Evolutionary conservation across 306 rosid genomes (phyloP).

Genomic region (Vachellia pachyceras): DNA sequence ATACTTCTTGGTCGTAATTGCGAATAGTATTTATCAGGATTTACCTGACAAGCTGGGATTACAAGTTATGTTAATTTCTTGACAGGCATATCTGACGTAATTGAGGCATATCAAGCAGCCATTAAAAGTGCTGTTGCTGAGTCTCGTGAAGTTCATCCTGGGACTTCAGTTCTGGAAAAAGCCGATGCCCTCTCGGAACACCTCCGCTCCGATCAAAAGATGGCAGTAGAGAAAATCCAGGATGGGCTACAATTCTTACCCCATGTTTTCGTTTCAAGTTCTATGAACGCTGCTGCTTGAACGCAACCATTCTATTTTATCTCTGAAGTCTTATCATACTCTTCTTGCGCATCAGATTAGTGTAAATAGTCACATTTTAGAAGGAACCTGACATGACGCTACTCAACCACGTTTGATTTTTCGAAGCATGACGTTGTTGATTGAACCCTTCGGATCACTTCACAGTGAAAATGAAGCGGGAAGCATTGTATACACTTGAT

Average conservation of each 20-base stretch:
- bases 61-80: constrained; percentile 1
- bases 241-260: constrained; percentile 83
- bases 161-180: constrained; percentile 67
- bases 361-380: constrained; percentile 15
- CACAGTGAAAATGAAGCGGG: background rate
- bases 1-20: background rate
- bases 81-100: constrained; percentile 84
- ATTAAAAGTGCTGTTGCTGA: constrained; percentile 66
- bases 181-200: constrained; percentile 65
- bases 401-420: background rate
- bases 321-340: background rate
- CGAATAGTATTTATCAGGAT: background rate
- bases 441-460: background rate
- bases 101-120: constrained; percentile 84
- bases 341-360: background rate
- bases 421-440: background rate
- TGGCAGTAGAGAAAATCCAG: constrained; percentile 80
- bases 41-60: background rate
- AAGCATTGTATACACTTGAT: background rate
- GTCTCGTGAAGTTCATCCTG: constrained; percentile 58
- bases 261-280: constrained; percentile 71
- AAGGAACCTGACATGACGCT: background rate
- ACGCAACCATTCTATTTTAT: background rate
- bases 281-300: constrained; percentile 74
- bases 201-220: constrained; percentile 72